Conservation (phyloP, 2,329 filamentous ascomycete genomes). For the Volutella citrinella region DNA sequence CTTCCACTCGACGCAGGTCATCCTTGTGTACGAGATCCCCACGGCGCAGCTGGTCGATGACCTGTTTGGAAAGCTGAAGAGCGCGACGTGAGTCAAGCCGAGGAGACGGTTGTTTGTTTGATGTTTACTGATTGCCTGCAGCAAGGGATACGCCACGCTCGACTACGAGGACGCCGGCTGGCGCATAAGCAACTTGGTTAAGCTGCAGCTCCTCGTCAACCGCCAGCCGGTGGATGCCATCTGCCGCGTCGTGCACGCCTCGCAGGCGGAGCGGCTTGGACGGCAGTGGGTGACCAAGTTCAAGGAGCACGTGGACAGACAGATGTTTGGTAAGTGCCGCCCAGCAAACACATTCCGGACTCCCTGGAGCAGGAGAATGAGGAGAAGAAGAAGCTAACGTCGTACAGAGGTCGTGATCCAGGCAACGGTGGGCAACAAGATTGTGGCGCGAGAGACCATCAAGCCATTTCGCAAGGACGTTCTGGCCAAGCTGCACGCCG, state of each 20-base stretch:
- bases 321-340: conserved; percentile 79
- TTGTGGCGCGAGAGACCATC: conserved; percentile 89
- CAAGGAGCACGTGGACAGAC: conserved; percentile 92
- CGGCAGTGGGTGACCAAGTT: conserved; percentile 91
- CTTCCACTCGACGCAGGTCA: conserved; percentile 89
- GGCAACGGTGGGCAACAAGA: conserved; percentile 75
- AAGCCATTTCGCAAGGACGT: conserved; percentile 98
- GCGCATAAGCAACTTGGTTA: conserved; percentile 74
- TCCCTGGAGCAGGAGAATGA: too few species aligned
- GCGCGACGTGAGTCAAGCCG: conserved; percentile 55
- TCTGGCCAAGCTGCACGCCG: conserved; percentile 85
- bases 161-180: conserved; percentile 97
- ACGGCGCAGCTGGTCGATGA: conserved; percentile 91
- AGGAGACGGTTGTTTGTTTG: too few species aligned
- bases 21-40: conserved; percentile 87
- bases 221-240: conserved; percentile 92
- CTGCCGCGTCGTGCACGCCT: conserved; percentile 80
- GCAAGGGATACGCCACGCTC: conserved; percentile 88
- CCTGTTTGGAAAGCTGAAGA: conserved; percentile 95
- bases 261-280: conserved; percentile 77
- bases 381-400: too few species aligned
- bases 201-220: conserved; percentile 91
- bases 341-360: too few species aligned
- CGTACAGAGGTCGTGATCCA: conserved; percentile 84
- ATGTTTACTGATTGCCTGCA: too few species aligned